Percentiles rank a stretch among this genome's conserved stretches.
Conservation (phyloP, 371 early-diverging fungal genomes). For the Mucor irregularis region DNA sequence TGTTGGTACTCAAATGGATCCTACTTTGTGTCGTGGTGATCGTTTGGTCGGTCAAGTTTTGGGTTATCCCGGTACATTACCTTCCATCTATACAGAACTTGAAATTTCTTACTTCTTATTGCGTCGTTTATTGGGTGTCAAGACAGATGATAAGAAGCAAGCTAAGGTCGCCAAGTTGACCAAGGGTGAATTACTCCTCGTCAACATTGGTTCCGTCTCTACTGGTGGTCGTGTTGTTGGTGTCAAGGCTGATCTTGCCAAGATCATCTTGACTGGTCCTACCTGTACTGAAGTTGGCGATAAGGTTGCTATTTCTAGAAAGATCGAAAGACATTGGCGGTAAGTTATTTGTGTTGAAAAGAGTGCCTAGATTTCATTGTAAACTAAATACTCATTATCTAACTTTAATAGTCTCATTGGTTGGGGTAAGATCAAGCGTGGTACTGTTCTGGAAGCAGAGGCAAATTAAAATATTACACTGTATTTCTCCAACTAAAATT, state of each 20-base stretch:
- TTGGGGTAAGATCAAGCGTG: constrained; percentile 95
- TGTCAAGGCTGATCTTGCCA: constrained; percentile 93
- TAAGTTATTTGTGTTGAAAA: constrained; percentile 43
- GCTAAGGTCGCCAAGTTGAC: constrained; percentile 92
- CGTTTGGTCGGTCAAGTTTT: constrained; percentile 99
- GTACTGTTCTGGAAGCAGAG: constrained; percentile 77
- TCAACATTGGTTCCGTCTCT: constrained; percentile 99
- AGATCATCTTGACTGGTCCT: constrained; percentile 93
- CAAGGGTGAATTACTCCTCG: constrained; percentile 95
- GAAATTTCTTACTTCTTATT: constrained; percentile 98
- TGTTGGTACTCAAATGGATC: constrained; percentile 99
- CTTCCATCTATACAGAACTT: constrained; percentile 95
- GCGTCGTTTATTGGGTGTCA: constrained; percentile 94
- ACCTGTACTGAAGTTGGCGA: constrained; percentile 99
- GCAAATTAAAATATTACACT: constrained; percentile 37
- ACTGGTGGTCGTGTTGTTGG: constrained; percentile 96
- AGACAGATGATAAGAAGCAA: constrained; percentile 96
- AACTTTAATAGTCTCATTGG: constrained; percentile 82
- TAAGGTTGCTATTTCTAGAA: constrained; percentile 97
- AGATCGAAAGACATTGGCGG: constrained; percentile 99
- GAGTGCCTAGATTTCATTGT: neutral
- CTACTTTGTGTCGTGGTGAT: constrained; percentile 98
- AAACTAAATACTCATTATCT: neutral
- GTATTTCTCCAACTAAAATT: neutral
- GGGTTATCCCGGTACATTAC: constrained; percentile 95